These are phyloP conservation scores for Fusarium torreyae DNA, from an alignment of 2,329 filamentous ascomycete species.

Conservation along the genomic window DNA sequence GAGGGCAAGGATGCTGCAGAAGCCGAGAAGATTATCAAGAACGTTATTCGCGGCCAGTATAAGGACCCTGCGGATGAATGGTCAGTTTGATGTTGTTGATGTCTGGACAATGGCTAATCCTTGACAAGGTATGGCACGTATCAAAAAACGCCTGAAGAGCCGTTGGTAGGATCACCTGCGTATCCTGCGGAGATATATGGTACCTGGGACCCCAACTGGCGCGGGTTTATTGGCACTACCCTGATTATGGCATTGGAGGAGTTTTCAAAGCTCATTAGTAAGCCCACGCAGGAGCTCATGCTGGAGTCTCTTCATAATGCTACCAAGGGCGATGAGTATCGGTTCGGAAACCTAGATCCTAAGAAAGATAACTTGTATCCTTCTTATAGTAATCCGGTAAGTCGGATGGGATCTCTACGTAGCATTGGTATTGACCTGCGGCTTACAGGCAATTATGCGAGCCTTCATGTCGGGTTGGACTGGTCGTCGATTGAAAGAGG, in stretches of 20 bases:
- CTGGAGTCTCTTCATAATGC: constrained; percentile 68
- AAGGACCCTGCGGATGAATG: constrained; percentile 68
- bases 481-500: constrained; percentile 66
- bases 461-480: constrained; percentile 73
- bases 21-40: constrained; percentile 68
- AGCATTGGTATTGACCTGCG: accelerated
- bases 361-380: constrained; percentile 75
- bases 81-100: constrained; percentile 54
- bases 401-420: background rate
- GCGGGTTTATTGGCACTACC: constrained; percentile 73
- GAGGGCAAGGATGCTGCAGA: constrained; percentile 63
- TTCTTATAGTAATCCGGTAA: constrained; percentile 70
- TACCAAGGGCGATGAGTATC: constrained; percentile 72
- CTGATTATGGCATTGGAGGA: constrained; percentile 73
- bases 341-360: constrained; percentile 67
- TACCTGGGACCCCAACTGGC: constrained; percentile 76
- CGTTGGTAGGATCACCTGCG: constrained; percentile 65
- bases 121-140: constrained; percentile 59
- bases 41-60: constrained; percentile 68
- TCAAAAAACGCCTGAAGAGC: constrained; percentile 70
- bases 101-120: background rate
- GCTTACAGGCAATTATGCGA: constrained; percentile 67
- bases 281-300: constrained; percentile 60
- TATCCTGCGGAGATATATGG: constrained; percentile 69
- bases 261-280: constrained; percentile 63